These are phyloP conservation scores for Sarocladium oryzae DNA, from an alignment of 2,329 filamentous ascomycete species.

Conservation along the genomic window DNA sequence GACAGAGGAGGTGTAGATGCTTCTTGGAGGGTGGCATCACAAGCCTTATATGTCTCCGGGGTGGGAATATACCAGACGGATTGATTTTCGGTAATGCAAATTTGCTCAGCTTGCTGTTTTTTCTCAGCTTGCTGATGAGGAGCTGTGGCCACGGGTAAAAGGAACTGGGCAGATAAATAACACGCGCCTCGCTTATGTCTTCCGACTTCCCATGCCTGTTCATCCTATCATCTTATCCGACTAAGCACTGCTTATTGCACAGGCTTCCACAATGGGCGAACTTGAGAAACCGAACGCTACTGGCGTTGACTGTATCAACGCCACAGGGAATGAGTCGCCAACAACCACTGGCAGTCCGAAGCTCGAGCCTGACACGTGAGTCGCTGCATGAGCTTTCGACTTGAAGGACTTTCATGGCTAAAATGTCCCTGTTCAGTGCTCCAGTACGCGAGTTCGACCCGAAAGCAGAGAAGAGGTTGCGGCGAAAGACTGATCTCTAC, in stretches of 20 bases:
- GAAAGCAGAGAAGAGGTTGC: background rate
- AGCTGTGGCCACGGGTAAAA: background rate
- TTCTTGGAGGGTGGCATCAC: background rate
- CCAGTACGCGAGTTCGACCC: background rate
- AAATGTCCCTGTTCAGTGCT: background rate
- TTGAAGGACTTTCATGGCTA: too few relatives aligned
- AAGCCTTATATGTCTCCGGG: background rate
- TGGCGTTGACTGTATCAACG: background rate
- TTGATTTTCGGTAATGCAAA: background rate
- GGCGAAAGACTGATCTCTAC: slow-evolving; percentile 19
- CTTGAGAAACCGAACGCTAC: background rate
- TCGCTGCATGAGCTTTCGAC: background rate
- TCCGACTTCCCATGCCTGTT: background rate
- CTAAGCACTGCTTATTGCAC: too few relatives aligned
- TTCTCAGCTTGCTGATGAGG: background rate
- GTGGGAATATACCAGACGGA: background rate
- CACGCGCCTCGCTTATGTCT: background rate
- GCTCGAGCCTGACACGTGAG: background rate
- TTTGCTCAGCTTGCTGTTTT: too few relatives aligned
- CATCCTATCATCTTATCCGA: too few relatives aligned
- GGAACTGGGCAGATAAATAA: background rate
- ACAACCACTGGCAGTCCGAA: background rate
- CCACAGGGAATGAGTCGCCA: background rate
- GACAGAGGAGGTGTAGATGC: background rate
- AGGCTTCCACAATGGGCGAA: background rate